Evolutionary conservation across 2,329 filamentous ascomycete genomes (phyloP).

Genomic region (Penicillium sclerotiorum): DNA sequence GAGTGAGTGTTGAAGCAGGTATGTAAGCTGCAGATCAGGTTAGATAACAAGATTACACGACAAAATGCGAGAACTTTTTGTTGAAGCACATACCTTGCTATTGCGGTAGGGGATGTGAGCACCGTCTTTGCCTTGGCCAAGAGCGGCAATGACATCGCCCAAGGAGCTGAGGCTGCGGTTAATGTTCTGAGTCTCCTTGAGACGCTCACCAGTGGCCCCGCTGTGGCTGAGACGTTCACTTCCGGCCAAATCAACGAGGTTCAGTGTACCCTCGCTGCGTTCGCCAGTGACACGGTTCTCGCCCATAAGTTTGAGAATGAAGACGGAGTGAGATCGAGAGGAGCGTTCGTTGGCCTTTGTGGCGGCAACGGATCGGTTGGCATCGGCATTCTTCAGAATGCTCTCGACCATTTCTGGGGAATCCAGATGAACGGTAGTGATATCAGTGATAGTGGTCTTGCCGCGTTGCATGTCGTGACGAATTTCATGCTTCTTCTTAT

Average conservation of each 20-base stretch:
- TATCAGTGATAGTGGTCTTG: constrained; percentile 79
- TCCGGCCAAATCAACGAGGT: constrained; percentile 92
- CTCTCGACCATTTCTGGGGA: constrained; percentile 77
- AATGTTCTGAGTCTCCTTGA: constrained; percentile 96
- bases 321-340: constrained; percentile 92
- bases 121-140: constrained; percentile 78
- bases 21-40: constrained; percentile 66
- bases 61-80: neutral
- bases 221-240: constrained; percentile 89
- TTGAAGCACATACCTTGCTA: constrained; percentile 79
- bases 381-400: constrained; percentile 77
- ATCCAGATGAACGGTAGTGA: constrained; percentile 74
- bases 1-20: constrained; percentile 89
- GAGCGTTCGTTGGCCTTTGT: constrained; percentile 98
- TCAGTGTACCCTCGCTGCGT: constrained; percentile 87
- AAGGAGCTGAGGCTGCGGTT: constrained; percentile 92
- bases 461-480: constrained; percentile 80
- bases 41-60: constrained; percentile 15
- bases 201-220: constrained; percentile 79
- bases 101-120: constrained; percentile 92
- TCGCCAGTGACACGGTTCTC: constrained; percentile 75
- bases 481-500: constrained; percentile 85
- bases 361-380: constrained; percentile 87
- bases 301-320: constrained; percentile 74
- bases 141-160: constrained; percentile 89